These are phyloP conservation scores for Emmonsiellopsis sp. DNA, from an alignment of 2,329 filamentous ascomycete species.

Conservation along the genomic window DNA sequence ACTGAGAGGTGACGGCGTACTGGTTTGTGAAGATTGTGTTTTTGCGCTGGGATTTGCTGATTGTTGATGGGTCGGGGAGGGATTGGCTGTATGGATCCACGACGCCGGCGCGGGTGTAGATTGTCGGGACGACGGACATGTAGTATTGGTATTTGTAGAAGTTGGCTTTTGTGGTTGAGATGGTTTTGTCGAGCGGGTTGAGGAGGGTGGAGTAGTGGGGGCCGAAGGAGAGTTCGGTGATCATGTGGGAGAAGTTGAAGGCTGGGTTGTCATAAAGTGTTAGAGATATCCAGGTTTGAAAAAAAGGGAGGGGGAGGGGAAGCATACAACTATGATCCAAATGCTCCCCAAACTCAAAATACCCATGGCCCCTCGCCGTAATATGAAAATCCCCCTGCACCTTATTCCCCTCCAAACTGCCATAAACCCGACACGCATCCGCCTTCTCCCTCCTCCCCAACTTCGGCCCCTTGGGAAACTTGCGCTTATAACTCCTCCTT, in stretches of 20 bases:
- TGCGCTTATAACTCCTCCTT: conserved; percentile 55
- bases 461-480: conserved; percentile 65
- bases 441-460: conserved; percentile 46
- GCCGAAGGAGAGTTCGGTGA: conserved; percentile 93
- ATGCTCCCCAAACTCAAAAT: conserved; percentile 69
- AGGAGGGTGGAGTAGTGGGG: conserved; percentile 90
- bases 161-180: conserved; percentile 62
- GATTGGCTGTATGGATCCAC: conserved; percentile 35
- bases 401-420: conserved; percentile 85
- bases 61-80: conserved; percentile 27
- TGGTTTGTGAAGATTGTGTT: conserved; percentile 85
- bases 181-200: conserved; percentile 89
- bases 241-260: conserved; percentile 97
- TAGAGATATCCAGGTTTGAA: no score
- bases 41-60: conserved; percentile 26
- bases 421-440: conserved; percentile 82
- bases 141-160: conserved; percentile 99
- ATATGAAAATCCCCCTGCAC: conserved; percentile 98
- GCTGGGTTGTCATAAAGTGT: no score
- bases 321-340: conserved; percentile 69
- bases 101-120: conserved; percentile 57
- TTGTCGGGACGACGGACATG: conserved; percentile 85
- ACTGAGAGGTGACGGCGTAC: conserved; percentile 92
- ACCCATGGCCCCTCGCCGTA: conserved; percentile 91
- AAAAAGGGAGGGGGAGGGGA: neutral